Conservation (phyloP, 2,329 filamentous ascomycete genomes). For the Colletotrichum aenigma region DNA sequence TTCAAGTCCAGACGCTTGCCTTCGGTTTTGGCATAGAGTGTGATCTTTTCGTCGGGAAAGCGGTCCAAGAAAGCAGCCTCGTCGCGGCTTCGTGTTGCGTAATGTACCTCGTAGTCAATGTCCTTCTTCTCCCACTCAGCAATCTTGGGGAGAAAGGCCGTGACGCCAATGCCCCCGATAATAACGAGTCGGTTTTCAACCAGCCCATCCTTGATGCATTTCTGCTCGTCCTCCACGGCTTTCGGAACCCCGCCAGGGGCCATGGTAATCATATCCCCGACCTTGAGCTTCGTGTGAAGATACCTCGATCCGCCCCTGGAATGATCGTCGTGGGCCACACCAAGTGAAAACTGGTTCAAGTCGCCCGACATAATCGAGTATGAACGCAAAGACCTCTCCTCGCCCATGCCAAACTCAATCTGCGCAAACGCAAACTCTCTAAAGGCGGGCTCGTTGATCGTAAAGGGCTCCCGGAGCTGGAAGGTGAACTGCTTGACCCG, state of each 20-base stretch:
- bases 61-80: neutral
- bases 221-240: neutral
- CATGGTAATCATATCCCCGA: neutral
- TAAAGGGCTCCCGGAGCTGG: neutral
- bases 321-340: neutral
- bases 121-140: neutral
- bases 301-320: neutral
- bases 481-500: neutral
- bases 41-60: neutral
- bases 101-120: neutral
- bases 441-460: neutral
- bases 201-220: neutral
- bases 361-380: neutral
- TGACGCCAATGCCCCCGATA: neutral
- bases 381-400: neutral
- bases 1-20: neutral
- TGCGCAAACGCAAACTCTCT: neutral
- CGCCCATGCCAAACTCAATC: neutral
- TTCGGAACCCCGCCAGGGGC: neutral
- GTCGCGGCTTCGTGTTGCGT: neutral
- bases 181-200: neutral
- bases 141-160: neutral
- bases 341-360: neutral
- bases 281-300: neutral
- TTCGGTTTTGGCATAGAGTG: neutral